Evolutionary conservation across 2,329 filamentous ascomycete genomes (phyloP).

Genomic region (Ploettnerulaceae sp.): DNA sequence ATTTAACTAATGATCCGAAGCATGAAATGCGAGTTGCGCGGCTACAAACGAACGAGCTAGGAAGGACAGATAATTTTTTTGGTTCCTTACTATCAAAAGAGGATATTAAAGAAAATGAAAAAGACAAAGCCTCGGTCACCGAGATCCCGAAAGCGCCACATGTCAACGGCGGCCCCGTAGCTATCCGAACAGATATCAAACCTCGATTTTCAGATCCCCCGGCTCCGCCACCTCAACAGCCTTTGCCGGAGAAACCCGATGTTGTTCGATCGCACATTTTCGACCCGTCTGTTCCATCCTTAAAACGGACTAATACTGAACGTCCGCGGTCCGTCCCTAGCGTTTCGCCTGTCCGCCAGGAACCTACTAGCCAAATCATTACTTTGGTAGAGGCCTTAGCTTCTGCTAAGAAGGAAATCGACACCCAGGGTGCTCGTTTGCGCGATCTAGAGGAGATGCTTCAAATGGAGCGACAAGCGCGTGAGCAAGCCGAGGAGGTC

Average conservation of each 20-base stretch:
- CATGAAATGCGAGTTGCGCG: constrained; percentile 86
- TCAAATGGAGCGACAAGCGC: constrained; percentile 71
- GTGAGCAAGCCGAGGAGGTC: constrained; percentile 78
- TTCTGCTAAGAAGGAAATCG: constrained; percentile 79
- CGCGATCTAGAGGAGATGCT: constrained; percentile 76
- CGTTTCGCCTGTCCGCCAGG: constrained; percentile 43
- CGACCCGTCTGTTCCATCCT: constrained; percentile 49
- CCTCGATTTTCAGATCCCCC: constrained; percentile 88
- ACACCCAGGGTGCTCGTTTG: constrained; percentile 73
- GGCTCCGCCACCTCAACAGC: constrained; percentile 87
- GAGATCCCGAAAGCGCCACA: constrained; percentile 46
- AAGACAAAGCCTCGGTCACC: constrained; percentile 37
- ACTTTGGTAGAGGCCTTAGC: constrained; percentile 81
- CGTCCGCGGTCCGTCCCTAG: constrained; percentile 56
- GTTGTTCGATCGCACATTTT: constrained; percentile 45
- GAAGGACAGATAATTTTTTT: constrained; percentile 77
- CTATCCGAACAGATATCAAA: constrained; percentile 66
- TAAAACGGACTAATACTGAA: constrained; percentile 74
- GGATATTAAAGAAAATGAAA: constrained; percentile 54
- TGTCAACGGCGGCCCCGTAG: constrained; percentile 42
- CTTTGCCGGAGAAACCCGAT: constrained; percentile 89
- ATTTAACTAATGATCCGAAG: constrained; percentile 46
- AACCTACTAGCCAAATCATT: constrained; percentile 68
- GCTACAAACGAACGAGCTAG: constrained; percentile 80
- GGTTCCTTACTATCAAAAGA: constrained; percentile 72